These are phyloP conservation scores for Eucalyptus polybractea DNA, from an alignment of 345 rosid species.

Conservation along the genomic window DNA sequence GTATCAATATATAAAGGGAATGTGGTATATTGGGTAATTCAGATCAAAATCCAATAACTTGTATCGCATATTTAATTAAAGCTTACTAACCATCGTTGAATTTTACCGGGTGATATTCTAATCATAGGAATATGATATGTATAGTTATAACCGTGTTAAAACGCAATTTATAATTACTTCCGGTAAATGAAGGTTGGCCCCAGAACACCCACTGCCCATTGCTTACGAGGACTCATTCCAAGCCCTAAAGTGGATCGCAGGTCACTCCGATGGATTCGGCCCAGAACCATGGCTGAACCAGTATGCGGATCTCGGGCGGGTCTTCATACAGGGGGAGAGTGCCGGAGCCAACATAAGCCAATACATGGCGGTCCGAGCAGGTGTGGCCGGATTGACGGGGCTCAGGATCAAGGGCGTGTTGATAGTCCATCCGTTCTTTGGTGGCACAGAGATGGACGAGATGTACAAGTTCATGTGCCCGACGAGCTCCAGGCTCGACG, in stretches of 20 bases:
- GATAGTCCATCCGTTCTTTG: constrained; percentile 36
- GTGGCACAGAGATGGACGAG: constrained; percentile 12
- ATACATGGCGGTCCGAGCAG: constrained; percentile 16
- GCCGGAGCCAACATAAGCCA: constrained; percentile 57
- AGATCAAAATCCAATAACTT: background rate
- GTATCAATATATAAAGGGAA: background rate
- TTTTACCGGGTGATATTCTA: background rate
- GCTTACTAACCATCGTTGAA: background rate
- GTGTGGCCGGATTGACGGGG: background rate
- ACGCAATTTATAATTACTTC: background rate
- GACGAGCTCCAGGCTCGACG: constrained; percentile 1
- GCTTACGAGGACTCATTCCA: constrained; percentile 46
- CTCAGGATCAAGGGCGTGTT: constrained; percentile 12
- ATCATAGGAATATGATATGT: background rate
- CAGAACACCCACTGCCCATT: constrained; percentile 44
- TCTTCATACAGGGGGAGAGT: constrained; percentile 44
- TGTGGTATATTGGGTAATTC: background rate
- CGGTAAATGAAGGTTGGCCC: constrained; percentile 25
- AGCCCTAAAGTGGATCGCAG: constrained; percentile 32
- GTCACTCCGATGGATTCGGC: constrained; percentile 21
- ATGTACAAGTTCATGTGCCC: constrained; percentile 14
- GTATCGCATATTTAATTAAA: background rate
- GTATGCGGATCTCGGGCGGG: constrained; percentile 19
- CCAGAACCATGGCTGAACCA: constrained; percentile 34
- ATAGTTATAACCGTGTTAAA: background rate